Base-by-base conservation (phyloP, 2,329 filamentous ascomycete species). In the Colletotrichum lindemuthianum region DNA sequence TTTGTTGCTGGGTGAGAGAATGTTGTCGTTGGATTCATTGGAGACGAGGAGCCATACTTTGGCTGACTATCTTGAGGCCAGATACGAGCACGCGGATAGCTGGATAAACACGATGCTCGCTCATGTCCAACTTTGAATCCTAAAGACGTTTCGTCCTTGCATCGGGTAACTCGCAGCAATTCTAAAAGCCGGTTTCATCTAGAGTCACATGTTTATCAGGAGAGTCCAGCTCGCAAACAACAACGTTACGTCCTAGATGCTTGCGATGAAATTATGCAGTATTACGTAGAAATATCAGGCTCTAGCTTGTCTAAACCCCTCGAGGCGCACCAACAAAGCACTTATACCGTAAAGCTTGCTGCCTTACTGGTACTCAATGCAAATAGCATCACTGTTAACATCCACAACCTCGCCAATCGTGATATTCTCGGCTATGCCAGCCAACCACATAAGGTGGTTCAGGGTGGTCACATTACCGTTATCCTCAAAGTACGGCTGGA, bases 1-100 rank as follows among this genome's bases (percentile, higher is more conserved):
- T 66, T 82, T 10, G 58, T 57, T 2, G 65, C 66, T 1, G 79
- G 79, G 4, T 70, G 74, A 16, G 77, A 80, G 36, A 70, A 80
- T 15, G 54, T 63, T 15, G 3, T 68, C 8, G 51, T 68, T 39
- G 64, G 63, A 3, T 64, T 58, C 8, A 36, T 69, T 45, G 68
- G 55, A 11, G 32, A 1, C 5, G 34, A 63, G 34, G 8, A 13
- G 10, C 32, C 45, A 8, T 63, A 45, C 3, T 12, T 37, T 9
- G 40, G 48, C 12, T 16, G 40, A 55, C 12, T 16, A 47, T 1
- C 33, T 47, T 15, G 48, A 34, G 33, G 10, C 41, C 16, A 40
- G 58, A 11, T 36, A 60, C 33, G 11, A 47, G 16, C 58, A 60
- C 15, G n/a, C 49, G 7, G 49, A 54, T 10, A 2, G 40, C 8